Evolutionary conservation across 306 rosid genomes (phyloP).

Genomic region (Rubus parviflorus): DNA sequence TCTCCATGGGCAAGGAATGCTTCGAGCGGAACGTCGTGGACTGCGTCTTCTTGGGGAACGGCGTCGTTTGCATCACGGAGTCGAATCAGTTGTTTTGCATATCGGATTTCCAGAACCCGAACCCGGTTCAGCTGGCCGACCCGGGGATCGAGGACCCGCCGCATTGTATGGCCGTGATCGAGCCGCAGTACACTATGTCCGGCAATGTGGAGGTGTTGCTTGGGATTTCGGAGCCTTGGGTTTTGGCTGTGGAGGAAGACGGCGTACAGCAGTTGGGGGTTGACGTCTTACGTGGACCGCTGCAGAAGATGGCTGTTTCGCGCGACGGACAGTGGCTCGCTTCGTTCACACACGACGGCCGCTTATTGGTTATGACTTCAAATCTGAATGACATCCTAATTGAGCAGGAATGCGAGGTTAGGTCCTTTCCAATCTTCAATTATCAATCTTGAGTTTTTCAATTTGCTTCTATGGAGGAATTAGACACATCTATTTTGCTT

Average conservation of each 20-base stretch:
- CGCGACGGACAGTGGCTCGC: constrained; percentile 93
- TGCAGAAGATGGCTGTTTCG: constrained; percentile 94
- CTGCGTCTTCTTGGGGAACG: constrained; percentile 85
- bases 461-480: background rate
- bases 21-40: constrained; percentile 86
- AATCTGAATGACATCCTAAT: constrained; percentile 64
- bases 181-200: constrained; percentile 88
- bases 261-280: constrained; percentile 71
- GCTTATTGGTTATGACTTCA: constrained; percentile 74
- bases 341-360: constrained; percentile 85
- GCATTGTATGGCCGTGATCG: constrained; percentile 85
- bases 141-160: constrained; percentile 78
- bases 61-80: constrained; percentile 80
- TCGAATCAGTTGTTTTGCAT: constrained; percentile 61
- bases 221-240: constrained; percentile 59
- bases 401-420: constrained; percentile 94
- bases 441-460: constrained; percentile 15
- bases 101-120: constrained; percentile 68
- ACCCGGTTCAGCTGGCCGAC: constrained; percentile 62
- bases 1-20: constrained; percentile 82
- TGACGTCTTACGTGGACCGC: constrained; percentile 65
- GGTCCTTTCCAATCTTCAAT: background rate
- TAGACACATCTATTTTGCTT: background rate
- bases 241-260: constrained; percentile 87
- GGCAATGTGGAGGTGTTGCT: constrained; percentile 93